Percentiles rank a stretch among this genome's conserved stretches.
Conservation (phyloP, 768 basidiomycete genomes). For the Pleurotus citrinopileatus region DNA sequence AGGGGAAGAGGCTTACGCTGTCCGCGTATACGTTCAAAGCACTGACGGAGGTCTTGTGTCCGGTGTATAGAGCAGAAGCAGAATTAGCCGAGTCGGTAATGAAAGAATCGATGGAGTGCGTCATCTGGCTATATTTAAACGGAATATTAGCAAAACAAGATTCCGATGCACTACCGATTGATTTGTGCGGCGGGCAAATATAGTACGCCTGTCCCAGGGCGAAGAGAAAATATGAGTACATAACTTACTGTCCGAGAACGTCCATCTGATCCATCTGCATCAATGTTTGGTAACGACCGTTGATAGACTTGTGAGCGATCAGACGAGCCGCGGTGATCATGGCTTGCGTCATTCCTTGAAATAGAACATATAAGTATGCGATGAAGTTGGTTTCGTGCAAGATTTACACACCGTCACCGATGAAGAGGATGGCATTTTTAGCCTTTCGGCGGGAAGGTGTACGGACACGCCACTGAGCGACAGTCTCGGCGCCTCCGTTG, state of each 20-base stretch:
- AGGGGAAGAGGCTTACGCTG: conserved; percentile 27
- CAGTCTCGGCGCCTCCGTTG: conserved; percentile 29
- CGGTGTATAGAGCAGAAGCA: conserved; percentile 42
- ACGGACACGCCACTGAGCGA: conserved; percentile 38
- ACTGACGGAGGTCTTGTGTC: conserved; percentile 41
- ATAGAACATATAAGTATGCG: background rate
- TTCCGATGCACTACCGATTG: background rate
- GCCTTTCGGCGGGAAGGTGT: conserved; percentile 30
- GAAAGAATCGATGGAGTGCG: conserved; percentile 44
- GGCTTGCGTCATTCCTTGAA: conserved; percentile 41
- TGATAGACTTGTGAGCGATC: conserved; percentile 44
- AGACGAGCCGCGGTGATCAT: conserved; percentile 47
- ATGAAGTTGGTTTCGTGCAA: background rate
- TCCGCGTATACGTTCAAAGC: conserved; percentile 40
- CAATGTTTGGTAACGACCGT: conserved; percentile 41
- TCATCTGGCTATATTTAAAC: conserved; percentile 36
- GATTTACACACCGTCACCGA: conserved; percentile 36
- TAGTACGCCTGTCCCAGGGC: too few species aligned
- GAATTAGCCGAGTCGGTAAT: conserved; percentile 49
- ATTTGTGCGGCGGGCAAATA: too few species aligned
- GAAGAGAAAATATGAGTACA: background rate
- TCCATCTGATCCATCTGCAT: conserved; percentile 51
- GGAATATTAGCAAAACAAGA: background rate
- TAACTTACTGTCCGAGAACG: conserved; percentile 36
- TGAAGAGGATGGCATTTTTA: conserved; percentile 44